Evolutionary conservation across 179 eudicot genomes (phyloP), one percentile per base, ranked within the genome.

Genomic region (Silene vulgaris): DNA sequence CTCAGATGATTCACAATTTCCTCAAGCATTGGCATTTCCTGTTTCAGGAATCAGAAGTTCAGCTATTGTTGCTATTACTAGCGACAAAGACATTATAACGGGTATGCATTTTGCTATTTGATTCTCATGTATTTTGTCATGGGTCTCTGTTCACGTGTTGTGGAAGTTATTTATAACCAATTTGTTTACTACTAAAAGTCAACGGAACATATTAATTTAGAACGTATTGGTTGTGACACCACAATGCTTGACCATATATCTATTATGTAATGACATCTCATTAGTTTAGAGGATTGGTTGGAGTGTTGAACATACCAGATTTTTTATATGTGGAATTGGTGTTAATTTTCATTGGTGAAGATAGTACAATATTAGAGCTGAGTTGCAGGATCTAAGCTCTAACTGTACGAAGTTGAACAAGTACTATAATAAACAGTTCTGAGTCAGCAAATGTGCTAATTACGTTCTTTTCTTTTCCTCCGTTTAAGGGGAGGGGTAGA

Each of bases 1-100:
- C 65, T 75, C 87, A 35, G 93, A 89, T 73, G 91, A 91, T 75
- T 85, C 84, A 89, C 87, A 88, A 57, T 96, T 93, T 82, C 99
- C 99, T 57, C 99, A 90, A 82, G 97, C 97, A 69, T 80, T 89
- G 76, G 96, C 97, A 71, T 96, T 74, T 89, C 82, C 99, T 71
- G 75, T 93, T 26, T 82, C 92, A 61, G 99, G 99, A 76, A 88
- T 96, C 69, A 88, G 86, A 87, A 88, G 91, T 81, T 87, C 99
- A 43, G 84, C 90, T 52, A 77, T 96, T 71, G 97, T 96, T 81
- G 88, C 91, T 60, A 86, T 96, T 66, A 89, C 96, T 52, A 75
- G 79, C 74, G 89, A 91, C 78, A 91, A 81, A 83, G 97, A 96
- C 80, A 92, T 96, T 57, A 86, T 96, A 72, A 96, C 99, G 6